Evolutionary conservation across 352 stramenopile genomes (phyloP), one percentile per base, ranked within the genome.

Genomic region (Saprolegnia parasitica): DNA sequence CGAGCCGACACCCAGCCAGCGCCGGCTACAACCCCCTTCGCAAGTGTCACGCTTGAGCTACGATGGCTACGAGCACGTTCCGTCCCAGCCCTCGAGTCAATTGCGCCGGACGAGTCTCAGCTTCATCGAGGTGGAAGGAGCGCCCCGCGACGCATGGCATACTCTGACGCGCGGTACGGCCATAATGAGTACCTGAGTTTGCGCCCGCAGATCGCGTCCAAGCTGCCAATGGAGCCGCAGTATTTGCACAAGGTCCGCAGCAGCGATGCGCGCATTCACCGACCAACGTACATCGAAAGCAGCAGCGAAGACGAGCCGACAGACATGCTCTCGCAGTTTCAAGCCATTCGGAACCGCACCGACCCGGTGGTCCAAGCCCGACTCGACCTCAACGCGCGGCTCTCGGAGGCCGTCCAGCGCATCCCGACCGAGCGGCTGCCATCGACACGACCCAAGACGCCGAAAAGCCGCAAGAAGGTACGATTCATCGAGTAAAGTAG

Each of bases 321-420:
- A 8, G 40, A 54, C 13, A 67, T 67, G 11, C 26, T 67, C 37
- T 55, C 18, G 9, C 58, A 67, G 40, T 56, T 67, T 15, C 58
- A 67, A 32, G 58, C 58, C 18, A 67, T 67, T 40, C 58, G 58
- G 37, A 24, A 40, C 16, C 58, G 58, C 37, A 67, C 35, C n/a
- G 58, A 67, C 40, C 37, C 42, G 0, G 42, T 26, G 8, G 10
- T 67, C 4, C 49, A 32, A 13, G 29, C 37, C 9, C 58, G 58
- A 11, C n/a, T 67, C 16, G 42, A 56, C 40, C 32, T 67, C 18
- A 55, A 32, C 21, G 29, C 37, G 39, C 58, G 58, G 8, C 39
- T 67, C 16, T 32, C 9, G n/a, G 58, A 67, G 35, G 58, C 58
- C 21, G 58, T 42, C 0, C 58, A 56, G 5, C 58, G 58, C 5